Conservation (phyloP, 176 grass and related monocot genomes). For the Microstegium vimineum region DNA sequence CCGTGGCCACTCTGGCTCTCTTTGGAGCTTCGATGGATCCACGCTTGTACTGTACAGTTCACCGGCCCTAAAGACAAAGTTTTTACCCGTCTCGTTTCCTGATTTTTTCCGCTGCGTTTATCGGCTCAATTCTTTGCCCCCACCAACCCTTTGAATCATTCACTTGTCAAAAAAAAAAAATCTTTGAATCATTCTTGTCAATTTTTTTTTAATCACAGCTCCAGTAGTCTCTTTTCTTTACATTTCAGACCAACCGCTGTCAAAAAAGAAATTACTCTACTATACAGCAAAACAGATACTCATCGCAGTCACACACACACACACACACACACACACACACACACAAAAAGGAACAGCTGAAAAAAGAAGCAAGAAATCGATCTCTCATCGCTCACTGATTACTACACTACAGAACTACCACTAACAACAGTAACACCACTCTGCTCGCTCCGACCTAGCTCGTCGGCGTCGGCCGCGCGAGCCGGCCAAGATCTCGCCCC, state of each 20-base stretch:
- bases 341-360: no score
- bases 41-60: neutral
- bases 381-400: neutral
- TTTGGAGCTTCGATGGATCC: neutral
- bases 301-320: neutral
- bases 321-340: no score
- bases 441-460: neutral
- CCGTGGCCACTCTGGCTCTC: neutral
- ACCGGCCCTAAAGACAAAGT: no score
- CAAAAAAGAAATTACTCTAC: no score
- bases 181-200: no score
- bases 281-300: no score
- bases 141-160: no score
- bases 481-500: neutral
- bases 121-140: no score
- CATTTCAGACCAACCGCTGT: neutral
- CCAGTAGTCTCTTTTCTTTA: neutral
- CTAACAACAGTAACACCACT: neutral
- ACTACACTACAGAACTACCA: neutral
- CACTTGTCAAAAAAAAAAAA: no score
- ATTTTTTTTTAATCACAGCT: neutral
- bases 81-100: no score
- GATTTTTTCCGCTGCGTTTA: no score
- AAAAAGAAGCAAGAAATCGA: neutral
- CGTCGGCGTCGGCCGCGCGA: neutral